A percentile compares a stretch with the other conserved stretches of the same genome.
Conservation (phyloP, 2,329 filamentous ascomycete genomes). For the Allantophomopsis cytisporea region DNA sequence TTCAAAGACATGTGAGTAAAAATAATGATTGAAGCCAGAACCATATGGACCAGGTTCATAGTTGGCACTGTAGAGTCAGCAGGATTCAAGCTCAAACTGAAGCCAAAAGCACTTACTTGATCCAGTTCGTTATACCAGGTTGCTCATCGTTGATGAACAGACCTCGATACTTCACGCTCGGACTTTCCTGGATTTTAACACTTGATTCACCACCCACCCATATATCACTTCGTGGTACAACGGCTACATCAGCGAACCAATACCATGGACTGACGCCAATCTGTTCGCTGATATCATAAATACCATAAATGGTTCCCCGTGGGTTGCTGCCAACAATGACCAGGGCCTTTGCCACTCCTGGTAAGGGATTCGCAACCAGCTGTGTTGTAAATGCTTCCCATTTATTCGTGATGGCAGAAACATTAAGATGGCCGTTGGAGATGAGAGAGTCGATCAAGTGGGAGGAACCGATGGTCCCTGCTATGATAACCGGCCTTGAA, state of each 20-base stretch:
- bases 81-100: not conserved
- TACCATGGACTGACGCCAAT: constrained; percentile 58
- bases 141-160: constrained; percentile 49
- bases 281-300: constrained; percentile 60
- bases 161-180: constrained; percentile 42
- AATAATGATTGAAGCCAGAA: constrained; percentile 39
- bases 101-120: constrained; percentile 18
- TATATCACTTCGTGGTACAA: constrained; percentile 26
- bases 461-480: constrained; percentile 54
- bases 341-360: constrained; percentile 41
- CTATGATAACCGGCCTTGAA: constrained; percentile 46
- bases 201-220: constrained; percentile 25
- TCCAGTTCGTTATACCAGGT: constrained; percentile 51
- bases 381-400: constrained; percentile 58
- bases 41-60: constrained; percentile 24
- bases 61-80: constrained; percentile 23
- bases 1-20: constrained; percentile 59
- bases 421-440: constrained; percentile 39
- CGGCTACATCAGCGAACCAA: constrained; percentile 40
- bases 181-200: constrained; percentile 30
- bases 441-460: constrained; percentile 45
- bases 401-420: constrained; percentile 39
- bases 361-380: constrained; percentile 41
- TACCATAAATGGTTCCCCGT: constrained; percentile 53
- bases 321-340: constrained; percentile 56